A percentile compares a stretch with the other conserved stretches of the same genome.
Conservation (phyloP, 2,329 filamentous ascomycete species). For the Penicillium sp. region DNA sequence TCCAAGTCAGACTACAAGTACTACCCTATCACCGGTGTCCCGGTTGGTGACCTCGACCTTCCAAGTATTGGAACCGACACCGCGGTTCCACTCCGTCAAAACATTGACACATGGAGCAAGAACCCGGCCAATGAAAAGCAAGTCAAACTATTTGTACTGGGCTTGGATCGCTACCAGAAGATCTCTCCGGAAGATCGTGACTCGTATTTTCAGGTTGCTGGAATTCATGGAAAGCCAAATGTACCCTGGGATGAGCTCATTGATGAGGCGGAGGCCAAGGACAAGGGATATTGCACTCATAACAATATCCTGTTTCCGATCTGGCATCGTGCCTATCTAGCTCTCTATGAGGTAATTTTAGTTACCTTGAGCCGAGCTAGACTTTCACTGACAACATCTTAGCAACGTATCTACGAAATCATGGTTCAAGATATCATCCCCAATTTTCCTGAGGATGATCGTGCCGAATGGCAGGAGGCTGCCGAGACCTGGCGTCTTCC, state of each 20-base stretch:
- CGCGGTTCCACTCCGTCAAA: constrained; percentile 14
- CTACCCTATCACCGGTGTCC: constrained; percentile 4
- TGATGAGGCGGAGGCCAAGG: constrained; percentile 2
- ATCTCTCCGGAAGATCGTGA: constrained; percentile 7
- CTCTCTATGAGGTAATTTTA: constrained; percentile 56
- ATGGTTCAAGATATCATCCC: constrained; percentile 39
- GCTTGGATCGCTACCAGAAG: constrained; percentile 13
- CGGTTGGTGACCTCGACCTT: neutral
- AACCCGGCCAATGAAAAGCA: constrained; percentile 18
- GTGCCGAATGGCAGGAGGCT: constrained; percentile 52
- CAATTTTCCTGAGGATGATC: constrained; percentile 49
- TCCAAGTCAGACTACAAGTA: constrained; percentile 1
- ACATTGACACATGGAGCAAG: constrained; percentile 21
- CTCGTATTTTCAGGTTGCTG: constrained; percentile 14
- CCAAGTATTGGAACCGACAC: neutral
- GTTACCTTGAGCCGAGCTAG: neutral
- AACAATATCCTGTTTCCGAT: constrained; percentile 74
- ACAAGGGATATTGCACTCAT: constrained; percentile 75
- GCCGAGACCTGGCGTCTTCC: constrained; percentile 50
- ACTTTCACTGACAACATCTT: neutral
- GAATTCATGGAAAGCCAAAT: constrained; percentile 13
- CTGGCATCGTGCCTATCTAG: constrained; percentile 83
- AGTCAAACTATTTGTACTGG: constrained; percentile 18
- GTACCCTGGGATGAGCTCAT: constrained; percentile 16
- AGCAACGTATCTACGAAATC: constrained; percentile 46